Percentiles rank a stretch among this genome's conserved stretches.
phyloP scores from a whole-genome alignment of 306 rosid genomes.

The Trichosanthes truncata region DNA sequence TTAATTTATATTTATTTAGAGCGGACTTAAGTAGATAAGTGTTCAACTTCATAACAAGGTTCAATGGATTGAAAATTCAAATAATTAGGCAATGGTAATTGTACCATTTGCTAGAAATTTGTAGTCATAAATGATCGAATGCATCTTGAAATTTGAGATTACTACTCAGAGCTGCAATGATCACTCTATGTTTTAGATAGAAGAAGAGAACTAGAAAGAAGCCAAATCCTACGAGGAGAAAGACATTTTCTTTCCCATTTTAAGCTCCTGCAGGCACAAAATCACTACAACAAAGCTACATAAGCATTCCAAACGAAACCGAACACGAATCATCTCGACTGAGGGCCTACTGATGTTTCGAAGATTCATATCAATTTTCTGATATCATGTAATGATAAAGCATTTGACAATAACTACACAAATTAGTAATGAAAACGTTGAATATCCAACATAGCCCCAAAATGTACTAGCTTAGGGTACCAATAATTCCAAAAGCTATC shows the following conservation, averaged over 20 bases:
- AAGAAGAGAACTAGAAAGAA: too few species aligned
- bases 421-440: not conserved
- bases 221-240: not conserved
- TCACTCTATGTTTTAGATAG: too few species aligned
- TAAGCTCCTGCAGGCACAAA: not conserved
- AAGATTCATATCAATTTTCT: not conserved
- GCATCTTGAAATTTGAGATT: too few species aligned
- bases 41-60: too few species aligned
- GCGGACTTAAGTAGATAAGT: too few species aligned
- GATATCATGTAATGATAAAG: not conserved
- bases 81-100: too few species aligned
- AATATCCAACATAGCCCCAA: not conserved
- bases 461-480: not conserved
- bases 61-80: too few species aligned
- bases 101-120: too few species aligned
- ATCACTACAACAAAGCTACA: not conserved
- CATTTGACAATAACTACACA: not conserved
- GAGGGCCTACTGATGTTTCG: not conserved
- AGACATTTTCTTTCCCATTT: not conserved
- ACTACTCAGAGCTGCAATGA: too few species aligned
- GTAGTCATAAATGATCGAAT: too few species aligned
- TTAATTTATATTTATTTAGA: too few species aligned
- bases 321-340: not conserved
- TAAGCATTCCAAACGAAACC: not conserved
- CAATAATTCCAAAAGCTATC: constrained; percentile 1